These are phyloP conservation scores for Schizothecium vesticola DNA, from an alignment of 495 filamentous ascomycete genomes.

Conservation along the genomic window DNA sequence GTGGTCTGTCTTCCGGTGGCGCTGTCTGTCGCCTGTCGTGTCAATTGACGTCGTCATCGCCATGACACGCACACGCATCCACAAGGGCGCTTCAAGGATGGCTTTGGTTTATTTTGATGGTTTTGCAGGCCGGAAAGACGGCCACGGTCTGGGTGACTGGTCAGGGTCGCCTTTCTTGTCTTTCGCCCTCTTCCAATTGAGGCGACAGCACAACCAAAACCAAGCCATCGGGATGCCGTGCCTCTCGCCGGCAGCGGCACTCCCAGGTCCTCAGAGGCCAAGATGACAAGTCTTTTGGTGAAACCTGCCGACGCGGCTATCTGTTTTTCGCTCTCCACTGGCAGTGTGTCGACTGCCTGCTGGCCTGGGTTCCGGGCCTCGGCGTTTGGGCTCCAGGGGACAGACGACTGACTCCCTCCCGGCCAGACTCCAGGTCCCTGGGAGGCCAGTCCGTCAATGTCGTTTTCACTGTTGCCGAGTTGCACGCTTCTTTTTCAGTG, in stretches of 20 bases:
- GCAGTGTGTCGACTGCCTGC: not conserved
- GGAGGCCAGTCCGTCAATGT: slow-evolving; percentile 4
- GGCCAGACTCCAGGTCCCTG: not conserved
- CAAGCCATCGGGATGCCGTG: not conserved
- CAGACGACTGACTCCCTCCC: not conserved
- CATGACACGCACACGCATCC: not conserved
- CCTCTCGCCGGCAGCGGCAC: not conserved
- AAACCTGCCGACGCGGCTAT: slow-evolving; percentile 13
- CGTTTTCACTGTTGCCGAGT: slow-evolving; percentile 6
- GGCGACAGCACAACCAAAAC: not conserved
- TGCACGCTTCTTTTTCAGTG: slow-evolving; percentile 1
- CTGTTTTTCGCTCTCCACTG: not conserved
- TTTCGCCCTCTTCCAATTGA: not conserved
- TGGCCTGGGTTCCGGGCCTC: not conserved
- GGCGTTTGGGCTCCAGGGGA: not conserved
- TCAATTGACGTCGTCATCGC: not conserved
- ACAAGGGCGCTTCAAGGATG: not conserved
- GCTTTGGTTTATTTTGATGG: no score
- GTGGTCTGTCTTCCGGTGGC: not conserved
- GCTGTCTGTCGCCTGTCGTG: not conserved
- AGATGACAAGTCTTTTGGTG: slow-evolving; percentile 10
- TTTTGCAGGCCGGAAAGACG: not conserved
- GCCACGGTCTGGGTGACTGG: not conserved
- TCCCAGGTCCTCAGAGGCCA: not conserved
- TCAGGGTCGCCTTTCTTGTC: not conserved